Evolutionary conservation across 1,284 basidiomycete species (phyloP), one percentile per base, ranked within the genome.

Genomic region (Tilletia setariae): DNA sequence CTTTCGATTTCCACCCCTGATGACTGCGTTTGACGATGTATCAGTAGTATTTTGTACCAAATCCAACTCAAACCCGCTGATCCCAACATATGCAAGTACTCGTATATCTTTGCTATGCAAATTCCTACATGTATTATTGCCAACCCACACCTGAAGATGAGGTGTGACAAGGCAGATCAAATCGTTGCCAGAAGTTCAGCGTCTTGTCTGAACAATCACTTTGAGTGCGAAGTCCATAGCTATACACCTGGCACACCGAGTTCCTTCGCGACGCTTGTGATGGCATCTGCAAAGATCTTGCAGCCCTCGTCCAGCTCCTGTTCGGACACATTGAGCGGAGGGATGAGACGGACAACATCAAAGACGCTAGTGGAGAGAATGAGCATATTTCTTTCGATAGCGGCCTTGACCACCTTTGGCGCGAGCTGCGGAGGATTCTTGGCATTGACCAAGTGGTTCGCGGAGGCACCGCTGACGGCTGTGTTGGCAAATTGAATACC

Each of bases 301-400:
- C 76, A 74, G 15, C 68, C 79, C 63, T 76, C 66, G 0, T 28
- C 61, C 59, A 81, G 28, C 49, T 81, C 79, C 42, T 70, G 35
- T 67, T 78, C 75, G 30, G 73, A 70, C 35, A 80, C 74, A 63
- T 75, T 81, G 49, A 81, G 73, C 42, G 79, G 73, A 19, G 79
- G 79, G 51, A 81, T 80, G 70, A 76, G 74, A 32, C 79, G 72
- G 16, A 81, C 68, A 25, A 77, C 77, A 65, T 81, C 79, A 46
- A 80, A 79, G 32, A 74, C 71, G 43, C 71, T 74, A 1, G 79
- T 81, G 68, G 73, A 76, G 21, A 81, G 68, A 42, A 81, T 61
- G 23, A 81, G 75, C 79, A 81, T 80, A 53, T 73, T 64, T 11
- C 76, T 66, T 68, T 77, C 70, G 44, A 77, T 43, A 47, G 79